Evolutionary conservation across 2,329 filamentous ascomycete genomes (phyloP).

Genomic region (Fusarium piperis): DNA sequence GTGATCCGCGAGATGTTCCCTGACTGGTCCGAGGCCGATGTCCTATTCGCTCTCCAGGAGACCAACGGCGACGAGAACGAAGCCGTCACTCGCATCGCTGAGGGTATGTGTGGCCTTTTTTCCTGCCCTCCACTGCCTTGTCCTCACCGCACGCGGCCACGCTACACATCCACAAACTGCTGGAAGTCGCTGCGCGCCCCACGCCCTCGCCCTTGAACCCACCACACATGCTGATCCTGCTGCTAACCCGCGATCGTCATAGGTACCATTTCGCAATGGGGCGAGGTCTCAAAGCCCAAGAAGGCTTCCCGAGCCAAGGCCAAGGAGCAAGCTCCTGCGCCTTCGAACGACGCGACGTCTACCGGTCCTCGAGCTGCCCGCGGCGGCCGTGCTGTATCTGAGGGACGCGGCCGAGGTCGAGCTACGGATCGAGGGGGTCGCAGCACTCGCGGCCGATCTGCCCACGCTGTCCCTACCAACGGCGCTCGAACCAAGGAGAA

Average conservation of each 20-base stretch:
- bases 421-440: slow-evolving; percentile 71
- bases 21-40: slow-evolving; percentile 94
- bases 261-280: slow-evolving; percentile 86
- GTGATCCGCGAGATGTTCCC: slow-evolving; percentile 93
- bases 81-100: slow-evolving; percentile 81
- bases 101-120: slow-evolving; percentile 64
- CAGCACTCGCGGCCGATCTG: slow-evolving; percentile 71
- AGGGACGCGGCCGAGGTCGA: slow-evolving; percentile 70
- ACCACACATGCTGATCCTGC: slow-evolving; percentile 2
- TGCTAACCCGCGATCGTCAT: slow-evolving; percentile 43
- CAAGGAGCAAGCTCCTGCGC: slow-evolving; percentile 67
- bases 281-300: slow-evolving; percentile 82
- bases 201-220: not conserved
- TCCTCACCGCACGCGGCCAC: slow-evolving; percentile 25
- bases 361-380: slow-evolving; percentile 60
- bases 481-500: slow-evolving; percentile 68
- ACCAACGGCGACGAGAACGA: slow-evolving; percentile 80
- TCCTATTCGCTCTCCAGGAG: slow-evolving; percentile 93
- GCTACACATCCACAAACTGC: slow-evolving; percentile 17
- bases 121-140: slow-evolving; percentile 1
- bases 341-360: slow-evolving; percentile 59
- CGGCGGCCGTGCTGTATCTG: slow-evolving; percentile 69
- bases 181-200: slow-evolving; percentile 10
- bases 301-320: slow-evolving; percentile 80
- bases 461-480: slow-evolving; percentile 66